phyloP scores from a whole-genome alignment of 2,329 filamentous ascomycete genomes.

The Diaporthe caulivora region DNA sequence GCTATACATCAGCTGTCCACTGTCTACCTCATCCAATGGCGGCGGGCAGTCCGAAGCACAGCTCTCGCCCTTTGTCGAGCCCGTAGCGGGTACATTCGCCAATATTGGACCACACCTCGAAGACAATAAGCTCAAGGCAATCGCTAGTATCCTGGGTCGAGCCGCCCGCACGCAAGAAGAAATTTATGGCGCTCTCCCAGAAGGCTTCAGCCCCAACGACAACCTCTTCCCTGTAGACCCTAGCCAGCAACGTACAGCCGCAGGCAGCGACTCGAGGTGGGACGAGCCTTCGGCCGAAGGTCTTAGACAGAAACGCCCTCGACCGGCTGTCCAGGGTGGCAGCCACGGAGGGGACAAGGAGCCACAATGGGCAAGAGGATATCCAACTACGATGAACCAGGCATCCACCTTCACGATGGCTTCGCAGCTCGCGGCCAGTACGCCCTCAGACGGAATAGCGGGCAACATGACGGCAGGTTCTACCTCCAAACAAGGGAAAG shows the following conservation, averaged over 20 bases:
- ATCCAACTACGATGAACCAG: constrained; percentile 73
- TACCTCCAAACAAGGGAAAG: constrained; percentile 47
- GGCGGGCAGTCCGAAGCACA: constrained; percentile 67
- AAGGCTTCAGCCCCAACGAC: constrained; percentile 73
- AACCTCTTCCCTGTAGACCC: constrained; percentile 77
- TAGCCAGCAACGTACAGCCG: background rate
- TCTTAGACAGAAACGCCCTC: constrained; percentile 45
- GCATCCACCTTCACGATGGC: constrained; percentile 70
- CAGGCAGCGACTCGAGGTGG: background rate
- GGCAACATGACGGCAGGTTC: constrained; percentile 41
- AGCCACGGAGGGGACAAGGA: constrained; percentile 47
- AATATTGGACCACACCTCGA: constrained; percentile 79
- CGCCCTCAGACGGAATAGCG: constrained; percentile 49
- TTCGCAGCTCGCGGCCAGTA: constrained; percentile 62
- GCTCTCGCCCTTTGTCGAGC: constrained; percentile 79
- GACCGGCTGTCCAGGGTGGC: constrained; percentile 46
- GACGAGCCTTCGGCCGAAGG: constrained; percentile 53
- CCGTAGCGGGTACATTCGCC: constrained; percentile 63
- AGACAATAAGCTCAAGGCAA: constrained; percentile 69
- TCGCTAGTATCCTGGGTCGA: constrained; percentile 79
- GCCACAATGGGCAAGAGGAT: constrained; percentile 56
- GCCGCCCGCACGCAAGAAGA: constrained; percentile 66
- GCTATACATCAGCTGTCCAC: constrained; percentile 86
- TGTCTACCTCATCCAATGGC: constrained; percentile 70
- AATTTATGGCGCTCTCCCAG: constrained; percentile 65